Evolutionary conservation across 192 early-diverging fungal genomes (phyloP).

Genomic region (Oehlia diaphana): DNA sequence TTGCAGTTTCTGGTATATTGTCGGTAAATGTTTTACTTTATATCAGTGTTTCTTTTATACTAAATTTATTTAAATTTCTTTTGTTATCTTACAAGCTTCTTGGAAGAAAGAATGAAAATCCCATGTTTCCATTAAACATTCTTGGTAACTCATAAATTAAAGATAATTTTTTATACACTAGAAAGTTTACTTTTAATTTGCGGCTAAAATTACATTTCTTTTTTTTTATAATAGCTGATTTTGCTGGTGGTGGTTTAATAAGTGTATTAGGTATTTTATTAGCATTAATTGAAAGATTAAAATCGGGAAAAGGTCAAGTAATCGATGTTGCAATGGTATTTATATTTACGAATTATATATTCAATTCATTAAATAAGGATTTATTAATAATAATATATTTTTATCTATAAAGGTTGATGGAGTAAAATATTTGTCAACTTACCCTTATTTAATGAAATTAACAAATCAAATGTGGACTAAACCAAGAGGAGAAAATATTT

Average conservation of each 20-base stretch:
- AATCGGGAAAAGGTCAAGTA: conserved; percentile 65
- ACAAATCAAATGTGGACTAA: conserved; percentile 49
- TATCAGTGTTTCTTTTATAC: not conserved
- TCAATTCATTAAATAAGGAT: too few relatives aligned
- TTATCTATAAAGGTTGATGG: conserved; percentile 41
- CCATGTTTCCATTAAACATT: conserved; percentile 39
- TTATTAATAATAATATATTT: not conserved
- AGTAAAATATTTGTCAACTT: conserved; percentile 57
- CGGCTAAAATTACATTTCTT: not conserved
- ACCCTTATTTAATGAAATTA: conserved; percentile 62
- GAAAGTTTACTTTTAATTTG: too few relatives aligned
- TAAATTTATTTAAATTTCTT: not conserved
- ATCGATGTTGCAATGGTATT: conserved; percentile 60
- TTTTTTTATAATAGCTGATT: conserved; percentile 50
- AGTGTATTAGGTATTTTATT: conserved; percentile 64
- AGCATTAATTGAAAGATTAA: conserved; percentile 58
- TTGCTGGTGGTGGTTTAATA: conserved; percentile 68
- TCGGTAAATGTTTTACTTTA: conserved; percentile 35
- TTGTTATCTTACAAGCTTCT: not conserved
- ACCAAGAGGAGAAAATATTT: conserved; percentile 55
- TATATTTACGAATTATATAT: not conserved
- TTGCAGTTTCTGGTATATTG: conserved; percentile 63
- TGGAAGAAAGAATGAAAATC: conserved; percentile 12
- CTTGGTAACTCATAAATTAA: conserved; percentile 4
- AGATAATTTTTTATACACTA: too few relatives aligned